Evolutionary conservation across 2,329 filamentous ascomycete genomes (phyloP).

Genomic region (Aureobasidium melanogenum): DNA sequence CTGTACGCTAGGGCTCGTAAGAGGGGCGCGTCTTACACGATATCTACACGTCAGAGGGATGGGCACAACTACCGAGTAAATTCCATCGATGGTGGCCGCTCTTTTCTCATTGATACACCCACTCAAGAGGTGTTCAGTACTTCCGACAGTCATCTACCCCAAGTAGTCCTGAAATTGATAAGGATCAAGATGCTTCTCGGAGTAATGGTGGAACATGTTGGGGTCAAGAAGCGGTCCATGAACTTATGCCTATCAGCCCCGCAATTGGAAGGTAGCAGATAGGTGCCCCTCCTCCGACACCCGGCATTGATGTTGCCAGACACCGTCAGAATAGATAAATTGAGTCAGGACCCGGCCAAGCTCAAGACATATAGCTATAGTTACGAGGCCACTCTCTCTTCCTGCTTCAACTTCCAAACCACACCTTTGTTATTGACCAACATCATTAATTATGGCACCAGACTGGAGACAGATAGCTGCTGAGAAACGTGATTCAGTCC

Average conservation of each 20-base stretch:
- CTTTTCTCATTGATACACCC: not conserved
- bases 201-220: not conserved
- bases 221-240: not conserved
- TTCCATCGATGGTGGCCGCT: not conserved
- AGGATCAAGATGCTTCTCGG: not conserved
- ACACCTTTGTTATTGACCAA: not conserved
- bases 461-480: constrained; percentile 44
- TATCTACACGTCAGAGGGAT: not conserved
- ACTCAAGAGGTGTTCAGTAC: not conserved
- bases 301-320: not conserved
- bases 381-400: not conserved
- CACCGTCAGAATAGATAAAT: not conserved
- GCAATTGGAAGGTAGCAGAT: constrained; percentile 5
- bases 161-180: not conserved
- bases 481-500: constrained; percentile 46
- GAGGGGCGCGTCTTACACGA: not conserved
- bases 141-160: not conserved
- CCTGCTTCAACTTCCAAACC: not conserved
- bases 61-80: not conserved
- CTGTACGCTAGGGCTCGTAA: not conserved
- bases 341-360: not conserved
- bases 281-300: not conserved
- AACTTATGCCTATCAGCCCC: not conserved
- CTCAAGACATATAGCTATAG: not conserved
- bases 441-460: not conserved